phyloP scores from a whole-genome alignment of 1,284 basidiomycete genomes.

The Pisolithus thermaeus region DNA sequence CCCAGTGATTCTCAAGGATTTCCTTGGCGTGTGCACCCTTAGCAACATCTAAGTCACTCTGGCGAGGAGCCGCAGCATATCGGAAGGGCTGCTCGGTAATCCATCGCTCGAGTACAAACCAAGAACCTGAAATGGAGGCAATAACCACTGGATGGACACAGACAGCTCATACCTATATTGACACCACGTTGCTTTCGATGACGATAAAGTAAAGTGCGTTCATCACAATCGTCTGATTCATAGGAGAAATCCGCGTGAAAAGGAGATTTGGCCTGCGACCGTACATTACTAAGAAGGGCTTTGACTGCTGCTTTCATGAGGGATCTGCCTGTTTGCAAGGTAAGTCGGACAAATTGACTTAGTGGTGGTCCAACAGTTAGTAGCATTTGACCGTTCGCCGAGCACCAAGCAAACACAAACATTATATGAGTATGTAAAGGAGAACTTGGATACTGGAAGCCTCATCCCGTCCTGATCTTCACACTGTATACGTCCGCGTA shows the following conservation, averaged over 20 bases:
- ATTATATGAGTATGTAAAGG: no score
- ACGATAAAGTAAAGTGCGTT: slow-evolving; percentile 42
- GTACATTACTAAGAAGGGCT: no score
- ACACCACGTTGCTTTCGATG: slow-evolving; percentile 78
- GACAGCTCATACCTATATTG: slow-evolving; percentile 59
- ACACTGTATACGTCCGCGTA: no score
- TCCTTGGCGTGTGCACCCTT: slow-evolving; percentile 53
- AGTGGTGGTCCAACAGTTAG: no score
- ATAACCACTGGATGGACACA: slow-evolving; percentile 5
- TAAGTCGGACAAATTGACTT: no score
- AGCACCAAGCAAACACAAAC: no score
- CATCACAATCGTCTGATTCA: slow-evolving; percentile 15
- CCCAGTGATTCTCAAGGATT: slow-evolving; percentile 77
- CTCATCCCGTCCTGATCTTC: no score
- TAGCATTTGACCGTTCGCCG: no score
- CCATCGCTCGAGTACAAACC: slow-evolving; percentile 79
- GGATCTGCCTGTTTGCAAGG: no score
- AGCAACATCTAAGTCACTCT: slow-evolving; percentile 77
- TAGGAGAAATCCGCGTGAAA: background rate
- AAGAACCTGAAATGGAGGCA: slow-evolving; percentile 44
- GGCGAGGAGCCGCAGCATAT: slow-evolving; percentile 46
- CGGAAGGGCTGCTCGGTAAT: slow-evolving; percentile 56
- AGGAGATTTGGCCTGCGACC: background rate
- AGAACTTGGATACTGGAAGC: no score
- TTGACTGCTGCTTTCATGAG: no score